Evolutionary conservation across 306 rosid species (phyloP), one percentile per base, ranked within the genome.

Genomic region (Quercus variabilis): DNA sequence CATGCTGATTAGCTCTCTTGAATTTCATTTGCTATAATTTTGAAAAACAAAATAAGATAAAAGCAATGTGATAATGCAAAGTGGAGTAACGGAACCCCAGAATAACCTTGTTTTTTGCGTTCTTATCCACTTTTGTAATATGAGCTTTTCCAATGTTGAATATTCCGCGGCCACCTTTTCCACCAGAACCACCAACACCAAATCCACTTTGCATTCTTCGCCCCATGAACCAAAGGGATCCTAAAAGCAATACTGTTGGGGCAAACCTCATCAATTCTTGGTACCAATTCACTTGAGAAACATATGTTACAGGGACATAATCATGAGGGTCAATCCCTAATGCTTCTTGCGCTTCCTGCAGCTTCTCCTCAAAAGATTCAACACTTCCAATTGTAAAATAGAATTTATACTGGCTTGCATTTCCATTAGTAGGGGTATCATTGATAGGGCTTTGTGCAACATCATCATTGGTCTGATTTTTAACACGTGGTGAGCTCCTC

Each of bases 261-360:
- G 84, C 90, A 78, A 89, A 81, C 59, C 86, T 81, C 75, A 83
- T 15, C 74, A 89, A 59, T 56, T 80, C 91, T 68, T 83, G 83
- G 72, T 75, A 81, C 88, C 85, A 89, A 6, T 69, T 75, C 80
- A 82, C 78, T 79, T 87, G 86, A 33, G 87, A 74, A 30, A 54
- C 87, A 78, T 90, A 90, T 31, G 84, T 89, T 2, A 90, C 91
- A 28, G 91, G 93, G 74, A 90, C 83, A 84, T 67, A 86, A 86
- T 85, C 87, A 82, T 82, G 91, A 49, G 90, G 69, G 75, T 90
- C 93, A 17, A 87, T 80, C 35, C 85, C 80, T 75, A 85, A 59
- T 62, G 83, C 84, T 64, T 85, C 90, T 57, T 89, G 93, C 41
- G 88, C 93, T 78, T 90, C 88, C 83, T 90, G 91, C 75, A 90